Percentiles rank a stretch among this genome's conserved stretches.
These are phyloP conservation scores for Ophioceras dolichostomum DNA, from an alignment of 2,329 filamentous ascomycete species.

Conservation along the genomic window DNA sequence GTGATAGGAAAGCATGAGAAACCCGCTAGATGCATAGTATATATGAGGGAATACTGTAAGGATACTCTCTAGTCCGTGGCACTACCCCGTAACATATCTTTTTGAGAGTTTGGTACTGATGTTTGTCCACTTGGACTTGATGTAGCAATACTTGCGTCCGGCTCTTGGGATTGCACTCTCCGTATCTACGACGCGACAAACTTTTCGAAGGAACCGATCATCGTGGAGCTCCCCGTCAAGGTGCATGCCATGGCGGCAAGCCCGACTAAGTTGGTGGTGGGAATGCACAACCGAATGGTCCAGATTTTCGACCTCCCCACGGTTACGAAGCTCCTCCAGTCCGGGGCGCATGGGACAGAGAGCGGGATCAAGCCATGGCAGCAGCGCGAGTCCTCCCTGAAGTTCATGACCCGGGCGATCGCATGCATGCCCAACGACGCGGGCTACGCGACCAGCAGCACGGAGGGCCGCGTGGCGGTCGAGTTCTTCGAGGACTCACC, in stretches of 20 bases:
- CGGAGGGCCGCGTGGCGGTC: constrained; percentile 90
- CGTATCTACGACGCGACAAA: constrained; percentile 62
- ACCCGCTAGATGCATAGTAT: constrained; percentile 74
- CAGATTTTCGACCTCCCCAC: constrained; percentile 83
- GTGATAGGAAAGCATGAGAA: constrained; percentile 67
- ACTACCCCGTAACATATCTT: too few relatives aligned
- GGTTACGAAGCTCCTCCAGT: constrained; percentile 43
- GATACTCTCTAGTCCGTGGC: background rate
- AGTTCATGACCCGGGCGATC: constrained; percentile 89
- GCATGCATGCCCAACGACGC: constrained; percentile 95
- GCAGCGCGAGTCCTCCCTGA: constrained; percentile 81
- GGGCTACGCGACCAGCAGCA: constrained; percentile 83
- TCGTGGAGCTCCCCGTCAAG: constrained; percentile 66
- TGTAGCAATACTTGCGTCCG: constrained; percentile 65
- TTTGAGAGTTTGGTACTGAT: too few relatives aligned
- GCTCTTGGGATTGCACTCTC: constrained; percentile 86
- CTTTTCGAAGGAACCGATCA: constrained; percentile 41
- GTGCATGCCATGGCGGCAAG: constrained; percentile 77
- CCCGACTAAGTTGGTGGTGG: constrained; percentile 75
- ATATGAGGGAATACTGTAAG: constrained; percentile 59
- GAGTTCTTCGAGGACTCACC: constrained; percentile 93
- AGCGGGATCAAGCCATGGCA: constrained; percentile 69
- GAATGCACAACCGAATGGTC: constrained; percentile 88
- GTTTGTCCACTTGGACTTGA: too few relatives aligned
- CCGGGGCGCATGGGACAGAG: constrained; percentile 20